Evolutionary conservation across 805 yeast species (phyloP).

Genomic region (Lachancea meyersii): DNA sequence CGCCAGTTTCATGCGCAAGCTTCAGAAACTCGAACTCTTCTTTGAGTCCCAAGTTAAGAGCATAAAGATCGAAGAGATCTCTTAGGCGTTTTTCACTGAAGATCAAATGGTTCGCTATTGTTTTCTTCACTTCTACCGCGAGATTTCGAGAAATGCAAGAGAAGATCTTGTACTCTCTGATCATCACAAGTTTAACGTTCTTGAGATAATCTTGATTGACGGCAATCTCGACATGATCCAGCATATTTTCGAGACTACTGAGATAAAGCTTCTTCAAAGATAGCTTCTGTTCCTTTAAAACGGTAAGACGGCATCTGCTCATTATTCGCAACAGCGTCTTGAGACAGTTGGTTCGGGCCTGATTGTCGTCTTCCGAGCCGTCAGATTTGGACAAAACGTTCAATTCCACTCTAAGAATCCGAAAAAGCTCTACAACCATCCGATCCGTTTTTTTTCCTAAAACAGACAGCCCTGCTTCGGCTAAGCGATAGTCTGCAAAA

Average conservation of each 20-base stretch:
- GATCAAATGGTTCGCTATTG: background rate
- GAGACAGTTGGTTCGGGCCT: background rate
- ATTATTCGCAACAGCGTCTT: constrained; percentile 7
- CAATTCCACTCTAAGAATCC: background rate
- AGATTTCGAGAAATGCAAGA: background rate
- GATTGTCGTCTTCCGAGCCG: background rate
- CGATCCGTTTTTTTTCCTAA: constrained; percentile 1
- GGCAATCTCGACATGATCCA: background rate
- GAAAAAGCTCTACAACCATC: background rate
- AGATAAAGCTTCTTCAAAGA: constrained; percentile 11
- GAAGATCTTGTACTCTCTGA: background rate
- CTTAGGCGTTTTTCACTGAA: background rate
- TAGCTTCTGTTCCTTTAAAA: constrained; percentile 2
- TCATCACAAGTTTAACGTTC: background rate
- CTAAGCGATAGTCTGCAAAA: constrained; percentile 4
- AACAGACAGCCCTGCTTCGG: background rate
- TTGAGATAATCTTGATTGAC: background rate
- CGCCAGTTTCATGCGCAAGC: constrained; percentile 1
- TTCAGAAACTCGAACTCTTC: background rate
- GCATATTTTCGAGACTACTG: constrained; percentile 5
- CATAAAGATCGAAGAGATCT: background rate
- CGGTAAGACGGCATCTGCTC: constrained; percentile 8
- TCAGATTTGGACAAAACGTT: too few species aligned
- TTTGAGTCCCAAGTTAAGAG: background rate
- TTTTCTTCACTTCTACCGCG: background rate